Percentiles rank a stretch among this genome's conserved stretches.
These are phyloP conservation scores for Malassezia sp. DNA, from an alignment of 1,284 basidiomycete genomes.

Conservation along the genomic window DNA sequence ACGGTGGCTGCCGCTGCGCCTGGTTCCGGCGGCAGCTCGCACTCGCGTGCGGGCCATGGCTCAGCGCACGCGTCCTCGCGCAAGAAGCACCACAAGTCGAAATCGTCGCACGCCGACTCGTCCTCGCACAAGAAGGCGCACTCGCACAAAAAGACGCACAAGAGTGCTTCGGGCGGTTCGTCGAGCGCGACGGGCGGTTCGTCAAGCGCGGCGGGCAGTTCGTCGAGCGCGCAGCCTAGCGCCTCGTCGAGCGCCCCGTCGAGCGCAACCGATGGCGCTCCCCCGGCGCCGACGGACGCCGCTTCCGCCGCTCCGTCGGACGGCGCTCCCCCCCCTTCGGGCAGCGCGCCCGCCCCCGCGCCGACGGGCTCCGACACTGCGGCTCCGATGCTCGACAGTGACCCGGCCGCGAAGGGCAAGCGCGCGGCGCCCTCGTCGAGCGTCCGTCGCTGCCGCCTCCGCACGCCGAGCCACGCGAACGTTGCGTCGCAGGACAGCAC, in stretches of 20 bases:
- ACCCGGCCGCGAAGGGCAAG: no score
- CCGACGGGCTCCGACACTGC: neutral
- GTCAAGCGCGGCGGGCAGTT: neutral
- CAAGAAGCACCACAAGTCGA: neutral
- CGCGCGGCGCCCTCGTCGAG: no score
- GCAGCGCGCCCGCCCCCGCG: neutral
- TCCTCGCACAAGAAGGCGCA: neutral
- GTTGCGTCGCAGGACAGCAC: constrained; percentile 13
- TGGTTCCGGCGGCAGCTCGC: no score
- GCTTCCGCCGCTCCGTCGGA: neutral
- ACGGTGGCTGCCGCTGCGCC: no score
- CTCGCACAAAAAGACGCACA: neutral
- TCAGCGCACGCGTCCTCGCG: neutral
- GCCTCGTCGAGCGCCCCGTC: neutral
- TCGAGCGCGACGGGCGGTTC: neutral
- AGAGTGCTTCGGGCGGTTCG: neutral
- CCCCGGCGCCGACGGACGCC: neutral
- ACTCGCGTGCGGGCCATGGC: neutral
- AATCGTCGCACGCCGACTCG: neutral
- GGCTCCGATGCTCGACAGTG: no score
- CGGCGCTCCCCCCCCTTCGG: neutral
- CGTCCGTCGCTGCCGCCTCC: no score
- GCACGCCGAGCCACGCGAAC: neutral
- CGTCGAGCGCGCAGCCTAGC: neutral
- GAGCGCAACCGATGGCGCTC: neutral